Evolutionary conservation across 768 basidiomycete species (phyloP), one percentile per base, ranked within the genome.

Genomic region (Leccinum boreale): DNA sequence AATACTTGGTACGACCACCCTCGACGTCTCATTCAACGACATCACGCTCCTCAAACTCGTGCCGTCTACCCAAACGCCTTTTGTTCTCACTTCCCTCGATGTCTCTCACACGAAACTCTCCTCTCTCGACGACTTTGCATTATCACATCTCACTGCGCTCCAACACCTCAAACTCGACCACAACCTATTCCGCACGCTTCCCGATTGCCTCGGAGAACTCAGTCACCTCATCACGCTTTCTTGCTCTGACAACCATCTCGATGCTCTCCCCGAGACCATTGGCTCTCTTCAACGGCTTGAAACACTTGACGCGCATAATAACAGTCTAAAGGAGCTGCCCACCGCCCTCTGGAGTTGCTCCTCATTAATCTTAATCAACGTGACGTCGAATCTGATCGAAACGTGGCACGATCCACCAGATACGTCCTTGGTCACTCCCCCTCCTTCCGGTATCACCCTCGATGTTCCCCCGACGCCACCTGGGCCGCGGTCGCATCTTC

Each of bases 191-290:
- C 87, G 86, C 5, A 77, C 83, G 9, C 82, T 98, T 21, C 94
- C 96, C 0, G 86, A 94, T n/a, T 82, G 85, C 26, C 74, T 98
- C 9, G 91, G 89, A 48, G 81, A 86, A 21, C 83, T 98, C 44
- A 75, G 72, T 24, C 81, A 81, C 58, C 83, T 99, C 33, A 79
- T 86, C 63, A 77, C 75, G 0, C 81, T 99, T 7, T 90, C 89
- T 11, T 92, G 92, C 67, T 90, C 92, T n/a, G 92, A 98, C 72
- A 98, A 98, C 74, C 82, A 87, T 62, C 81, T 99, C 19, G 83
- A 84, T 55, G 73, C 79, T 15, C 79, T 98, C 0, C 97, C 97
- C 0, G 70, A 77, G 11, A 84, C 82, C 44, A 86, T 98, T 50
- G 93, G 93, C 14, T 77, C 78, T 9, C 77, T 98, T 47, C 84